These are phyloP conservation scores for Calonectria pauciramosa DNA, from an alignment of 2,329 filamentous ascomycete species.

Conservation along the genomic window DNA sequence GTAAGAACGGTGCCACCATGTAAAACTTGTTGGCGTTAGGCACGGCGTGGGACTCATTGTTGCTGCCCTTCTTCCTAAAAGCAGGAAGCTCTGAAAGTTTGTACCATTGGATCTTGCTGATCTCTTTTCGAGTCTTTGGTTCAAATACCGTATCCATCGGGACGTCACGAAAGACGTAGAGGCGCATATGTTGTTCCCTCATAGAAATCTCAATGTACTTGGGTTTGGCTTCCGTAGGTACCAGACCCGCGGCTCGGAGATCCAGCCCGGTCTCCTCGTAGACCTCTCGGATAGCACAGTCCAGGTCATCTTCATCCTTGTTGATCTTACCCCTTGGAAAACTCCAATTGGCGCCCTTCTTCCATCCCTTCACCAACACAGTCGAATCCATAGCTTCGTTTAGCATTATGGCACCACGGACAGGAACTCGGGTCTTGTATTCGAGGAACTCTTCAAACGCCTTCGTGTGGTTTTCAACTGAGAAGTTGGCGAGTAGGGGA, in stretches of 20 bases:
- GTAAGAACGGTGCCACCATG: conserved; percentile 96
- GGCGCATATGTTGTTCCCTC: conserved; percentile 90
- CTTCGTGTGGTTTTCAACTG: conserved; percentile 80
- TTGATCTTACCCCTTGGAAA: conserved; percentile 98
- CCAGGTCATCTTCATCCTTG: conserved; percentile 93
- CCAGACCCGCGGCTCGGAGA: conserved; percentile 79
- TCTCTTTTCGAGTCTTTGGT: conserved; percentile 94
- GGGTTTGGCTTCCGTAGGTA: conserved; percentile 78
- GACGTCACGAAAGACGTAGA: conserved; percentile 93
- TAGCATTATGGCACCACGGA: conserved; percentile 92
- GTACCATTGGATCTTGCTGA: conserved; percentile 97
- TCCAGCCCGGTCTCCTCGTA: conserved; percentile 97
- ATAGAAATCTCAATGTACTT: conserved; percentile 92
- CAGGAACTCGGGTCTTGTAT: conserved; percentile 95
- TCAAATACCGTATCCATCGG: conserved; percentile 90
- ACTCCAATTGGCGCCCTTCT: conserved; percentile 96
- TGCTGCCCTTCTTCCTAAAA: conserved; percentile 74
- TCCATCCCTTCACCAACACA: conserved; percentile 96
- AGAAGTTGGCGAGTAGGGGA: conserved; percentile 86
- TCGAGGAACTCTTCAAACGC: conserved; percentile 93
- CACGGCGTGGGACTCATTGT: conserved; percentile 66
- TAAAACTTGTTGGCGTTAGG: conserved; percentile 90
- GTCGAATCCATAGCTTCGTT: conserved; percentile 96
- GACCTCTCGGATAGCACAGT: conserved; percentile 94
- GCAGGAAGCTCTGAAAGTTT: conserved; percentile 89